These are phyloP conservation scores for Diaporthe destruens DNA, from an alignment of 2,329 filamentous ascomycete genomes.

Conservation along the genomic window DNA sequence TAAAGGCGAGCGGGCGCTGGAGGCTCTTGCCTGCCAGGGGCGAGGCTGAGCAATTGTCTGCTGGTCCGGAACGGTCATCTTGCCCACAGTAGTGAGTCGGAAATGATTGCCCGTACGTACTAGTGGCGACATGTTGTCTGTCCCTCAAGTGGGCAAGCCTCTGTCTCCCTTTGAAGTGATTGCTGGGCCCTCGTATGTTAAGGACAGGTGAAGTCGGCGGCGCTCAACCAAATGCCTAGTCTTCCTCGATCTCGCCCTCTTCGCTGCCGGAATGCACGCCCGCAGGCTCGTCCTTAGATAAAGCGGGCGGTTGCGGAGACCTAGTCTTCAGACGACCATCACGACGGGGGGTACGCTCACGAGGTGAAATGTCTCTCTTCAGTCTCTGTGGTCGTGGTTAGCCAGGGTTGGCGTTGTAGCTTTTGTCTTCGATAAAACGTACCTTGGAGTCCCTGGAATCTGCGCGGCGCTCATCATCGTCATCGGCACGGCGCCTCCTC, in stretches of 20 bases:
- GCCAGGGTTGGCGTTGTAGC: not conserved
- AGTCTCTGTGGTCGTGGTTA: constrained; percentile 59
- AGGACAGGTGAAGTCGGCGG: constrained; percentile 40
- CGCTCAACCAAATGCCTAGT: constrained; percentile 55
- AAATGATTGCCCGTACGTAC: constrained; percentile 41
- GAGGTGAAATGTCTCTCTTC: constrained; percentile 68
- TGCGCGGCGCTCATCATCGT: constrained; percentile 73
- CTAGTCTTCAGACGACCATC: constrained; percentile 69
- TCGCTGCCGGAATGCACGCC: constrained; percentile 88
- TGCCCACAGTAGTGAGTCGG: constrained; percentile 42
- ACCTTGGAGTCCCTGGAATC: constrained; percentile 78
- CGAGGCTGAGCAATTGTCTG: constrained; percentile 36
- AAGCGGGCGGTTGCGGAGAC: constrained; percentile 56
- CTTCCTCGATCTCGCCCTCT: constrained; percentile 97
- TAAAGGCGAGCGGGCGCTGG: not conserved
- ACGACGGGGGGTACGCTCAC: constrained; percentile 72
- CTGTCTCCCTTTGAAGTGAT: not conserved
- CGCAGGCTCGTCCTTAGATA: constrained; percentile 66
- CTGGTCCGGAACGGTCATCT: constrained; percentile 42
- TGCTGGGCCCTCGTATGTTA: constrained; percentile 17
- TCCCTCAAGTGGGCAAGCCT: not conserved
- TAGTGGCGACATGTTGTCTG: constrained; percentile 39
- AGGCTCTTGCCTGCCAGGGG: constrained; percentile 15
- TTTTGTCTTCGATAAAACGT: constrained; percentile 44
- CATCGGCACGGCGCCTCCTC: constrained; percentile 83